A percentile compares a stretch with the other conserved stretches of the same genome.
These are phyloP conservation scores for Zea mays DNA, from an alignment of 176 grass and related monocot genomes.

Conservation along the genomic window Zm-B73-REFERENCE-NAM-5.0 NC_050099.1:187945001-187945500, in stretches of 20 bases:
- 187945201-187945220: slow-evolving; percentile 39
- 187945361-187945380: slow-evolving; percentile 35
- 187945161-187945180: slow-evolving; percentile 47
- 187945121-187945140: slow-evolving; percentile 89
- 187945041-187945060: slow-evolving; percentile 46
- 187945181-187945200: slow-evolving; percentile 50
- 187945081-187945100: slow-evolving; percentile 60
- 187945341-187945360: slow-evolving; percentile 41
- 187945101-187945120: slow-evolving; percentile 55
- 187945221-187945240: slow-evolving; percentile 50
- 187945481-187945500: slow-evolving; percentile 55
- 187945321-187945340: slow-evolving; percentile 31
- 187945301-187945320: slow-evolving; percentile 54
- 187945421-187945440: slow-evolving; percentile 27
- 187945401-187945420: slow-evolving; percentile 40
- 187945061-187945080: slow-evolving; percentile 42
- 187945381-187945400: slow-evolving; percentile 31
- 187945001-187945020: slow-evolving; percentile 36
- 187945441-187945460: slow-evolving; percentile 46
- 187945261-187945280: slow-evolving; percentile 51
- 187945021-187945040: slow-evolving; percentile 39
- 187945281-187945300: slow-evolving; percentile 36
- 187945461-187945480: slow-evolving; percentile 60
- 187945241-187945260: slow-evolving; percentile 35
- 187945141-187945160: slow-evolving; percentile 68